phyloP scores from a whole-genome alignment of 2,329 filamentous ascomycete species.

The Atkinsonella texensis region DNA sequence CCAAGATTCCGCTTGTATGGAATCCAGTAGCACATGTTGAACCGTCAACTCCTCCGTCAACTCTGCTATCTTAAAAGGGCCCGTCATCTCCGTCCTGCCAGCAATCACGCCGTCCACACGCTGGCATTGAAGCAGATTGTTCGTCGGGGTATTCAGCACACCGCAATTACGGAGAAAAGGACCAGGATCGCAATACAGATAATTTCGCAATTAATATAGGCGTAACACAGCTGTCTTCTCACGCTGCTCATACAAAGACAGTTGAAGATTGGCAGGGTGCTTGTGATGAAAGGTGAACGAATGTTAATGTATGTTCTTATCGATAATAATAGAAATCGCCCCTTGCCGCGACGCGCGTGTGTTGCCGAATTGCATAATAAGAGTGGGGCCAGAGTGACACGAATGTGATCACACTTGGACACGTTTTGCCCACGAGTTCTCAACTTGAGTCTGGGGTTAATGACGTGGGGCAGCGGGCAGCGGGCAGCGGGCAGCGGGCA shows the following conservation, averaged over 20 bases:
- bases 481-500: too few relatives aligned
- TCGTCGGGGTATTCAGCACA: background rate
- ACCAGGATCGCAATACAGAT: background rate
- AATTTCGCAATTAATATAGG: background rate
- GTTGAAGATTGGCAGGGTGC: background rate
- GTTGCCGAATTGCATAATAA: too few relatives aligned
- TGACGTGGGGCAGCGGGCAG: too few relatives aligned
- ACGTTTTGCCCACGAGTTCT: too few relatives aligned
- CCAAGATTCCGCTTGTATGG: slow-evolving; percentile 20
- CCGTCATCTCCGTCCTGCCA: background rate
- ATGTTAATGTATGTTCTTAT: background rate
- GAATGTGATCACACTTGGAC: too few relatives aligned
- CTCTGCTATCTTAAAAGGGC: slow-evolving; percentile 12
- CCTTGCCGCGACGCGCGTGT: too few relatives aligned
- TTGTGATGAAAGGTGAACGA: background rate
- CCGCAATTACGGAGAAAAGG: background rate
- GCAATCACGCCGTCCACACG: slow-evolving; percentile 6
- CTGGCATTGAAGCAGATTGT: slow-evolving; percentile 3
- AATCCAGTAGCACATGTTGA: slow-evolving; percentile 30
- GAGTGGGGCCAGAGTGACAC: too few relatives aligned
- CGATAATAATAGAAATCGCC: background rate
- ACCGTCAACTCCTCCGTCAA: slow-evolving; percentile 30
- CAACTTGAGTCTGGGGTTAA: too few relatives aligned
- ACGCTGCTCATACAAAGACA: background rate
- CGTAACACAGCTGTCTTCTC: background rate